Conservation (phyloP, 352 stramenopile genomes). For the Phytopythium montanum region DNA sequence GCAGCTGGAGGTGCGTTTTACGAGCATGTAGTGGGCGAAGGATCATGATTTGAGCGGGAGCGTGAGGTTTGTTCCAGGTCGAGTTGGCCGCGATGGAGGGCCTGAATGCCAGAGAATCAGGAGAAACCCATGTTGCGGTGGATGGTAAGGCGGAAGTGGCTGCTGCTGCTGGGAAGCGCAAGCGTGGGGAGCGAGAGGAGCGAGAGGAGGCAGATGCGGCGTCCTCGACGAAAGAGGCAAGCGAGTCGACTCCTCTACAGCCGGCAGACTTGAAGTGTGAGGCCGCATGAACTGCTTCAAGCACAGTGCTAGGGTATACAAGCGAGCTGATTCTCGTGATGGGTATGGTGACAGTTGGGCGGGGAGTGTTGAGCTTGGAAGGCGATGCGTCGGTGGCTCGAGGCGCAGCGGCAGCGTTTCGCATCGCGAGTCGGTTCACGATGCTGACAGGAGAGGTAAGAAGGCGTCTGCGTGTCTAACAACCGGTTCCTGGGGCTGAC, state of each 20-base stretch:
- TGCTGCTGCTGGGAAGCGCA: not conserved
- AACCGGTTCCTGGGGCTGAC: not conserved
- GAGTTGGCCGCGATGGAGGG: not conserved
- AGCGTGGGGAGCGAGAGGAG: not conserved
- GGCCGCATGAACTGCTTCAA: not conserved
- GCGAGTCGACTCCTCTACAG: not conserved
- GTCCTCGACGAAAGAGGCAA: not conserved
- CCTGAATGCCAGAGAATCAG: no score
- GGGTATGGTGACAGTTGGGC: conserved; percentile 18
- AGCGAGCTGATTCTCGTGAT: not conserved
- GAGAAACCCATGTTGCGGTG: not conserved
- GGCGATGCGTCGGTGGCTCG: conserved; percentile 9
- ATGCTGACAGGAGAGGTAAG: conserved; percentile 21
- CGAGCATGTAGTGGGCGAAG: no score
- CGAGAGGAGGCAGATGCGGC: not conserved
- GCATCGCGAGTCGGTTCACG: conserved; percentile 27
- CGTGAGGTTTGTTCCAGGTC: not conserved
- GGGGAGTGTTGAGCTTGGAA: conserved; percentile 15
- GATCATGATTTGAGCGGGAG: not conserved
- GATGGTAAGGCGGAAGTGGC: not conserved
- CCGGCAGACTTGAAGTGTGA: not conserved
- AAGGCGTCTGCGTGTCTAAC: not conserved
- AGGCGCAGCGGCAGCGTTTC: conserved; percentile 22
- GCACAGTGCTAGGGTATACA: not conserved
- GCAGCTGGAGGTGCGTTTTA: not conserved